Base-by-base conservation (phyloP, 345 rosid genomes). In the Pseudoturritis turrita region DNA sequence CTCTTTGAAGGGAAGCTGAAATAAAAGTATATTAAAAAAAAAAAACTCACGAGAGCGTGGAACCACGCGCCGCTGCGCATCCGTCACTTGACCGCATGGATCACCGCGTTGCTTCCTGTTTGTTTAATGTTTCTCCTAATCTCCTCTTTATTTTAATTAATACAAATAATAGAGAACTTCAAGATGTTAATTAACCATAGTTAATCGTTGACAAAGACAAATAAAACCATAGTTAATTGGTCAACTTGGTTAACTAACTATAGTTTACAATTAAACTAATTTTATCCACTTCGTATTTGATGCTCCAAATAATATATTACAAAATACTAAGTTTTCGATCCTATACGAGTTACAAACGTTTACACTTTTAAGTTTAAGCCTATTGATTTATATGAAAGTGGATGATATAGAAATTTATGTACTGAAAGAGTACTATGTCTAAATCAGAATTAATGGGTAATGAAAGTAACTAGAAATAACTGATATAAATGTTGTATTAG, bases 171-270 rank as follows among this genome's bases (percentile, higher is more conserved):
- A 63, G 12, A 72, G 3, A 33, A 52, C 26, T 44, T 35, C 18
- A 21, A 58, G 45, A 46, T 66, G 62, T 41, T 49, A 56, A 57
- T 41, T 49, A 56, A 57, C 78, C 45, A 58, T 74, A 31, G 57
- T 47, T 72, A 9, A 55, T 64, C 71, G 71, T 64, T 72, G 71
- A 64, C 65, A 64, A 35, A 63, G 29, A 53, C 28, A 17, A 17
- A 3, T 18, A 63, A 53, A 37, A 67, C 73, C 49, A 75, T 75
- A 61, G 62, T 59, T 75, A 68, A 52, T 23, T 51, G 40, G 78
- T 75, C 68, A 75, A 60, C 73, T 60, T 51, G 25, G 41, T 59
- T 75, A 68, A 41, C 56, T 68, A 75, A 75, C 74, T 25, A 60
- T 67, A 67, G 68, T 78, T 58, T 58, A 37, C 68, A 39, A 22